These are phyloP conservation scores for Persicaria tinctoria DNA, from an alignment of 148 eudicot species.

Conservation along the genomic window DNA sequence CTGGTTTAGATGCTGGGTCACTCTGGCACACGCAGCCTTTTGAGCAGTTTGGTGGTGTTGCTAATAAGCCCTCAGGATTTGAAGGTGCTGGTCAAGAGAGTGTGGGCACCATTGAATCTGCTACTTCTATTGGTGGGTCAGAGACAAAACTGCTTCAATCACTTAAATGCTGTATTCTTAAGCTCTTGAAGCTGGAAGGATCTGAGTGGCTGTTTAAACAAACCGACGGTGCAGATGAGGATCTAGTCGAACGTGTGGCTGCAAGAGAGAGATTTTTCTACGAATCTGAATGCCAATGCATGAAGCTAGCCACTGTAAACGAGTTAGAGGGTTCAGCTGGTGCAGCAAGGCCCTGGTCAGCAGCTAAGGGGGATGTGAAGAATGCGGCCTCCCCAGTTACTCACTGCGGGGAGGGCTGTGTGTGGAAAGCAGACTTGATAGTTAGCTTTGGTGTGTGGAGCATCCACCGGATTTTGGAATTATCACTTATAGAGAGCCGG, in stretches of 20 bases:
- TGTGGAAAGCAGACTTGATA: constrained; percentile 68
- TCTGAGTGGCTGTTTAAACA: constrained; percentile 86
- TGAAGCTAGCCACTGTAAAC: constrained; percentile 23
- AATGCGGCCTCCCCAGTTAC: constrained; percentile 56
- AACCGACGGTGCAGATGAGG: constrained; percentile 87
- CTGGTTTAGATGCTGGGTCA: constrained; percentile 46
- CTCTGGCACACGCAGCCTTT: constrained; percentile 64
- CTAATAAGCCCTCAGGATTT: constrained; percentile 28
- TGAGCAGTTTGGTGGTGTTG: constrained; percentile 69
- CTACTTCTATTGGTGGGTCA: constrained; percentile 35
- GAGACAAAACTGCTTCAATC: constrained; percentile 74
- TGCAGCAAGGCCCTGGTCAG: constrained; percentile 30
- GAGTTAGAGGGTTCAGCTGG: constrained; percentile 28
- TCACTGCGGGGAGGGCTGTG: constrained; percentile 86
- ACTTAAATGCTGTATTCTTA: constrained; percentile 61
- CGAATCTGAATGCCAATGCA: constrained; percentile 65
- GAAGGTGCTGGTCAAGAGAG: constrained; percentile 23
- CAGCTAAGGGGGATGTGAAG: constrained; percentile 31
- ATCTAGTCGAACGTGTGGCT: constrained; percentile 75
- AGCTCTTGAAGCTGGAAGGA: constrained; percentile 88
- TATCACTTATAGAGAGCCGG: constrained; percentile 94
- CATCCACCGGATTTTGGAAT: constrained; percentile 79
- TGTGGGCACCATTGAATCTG: constrained; percentile 31
- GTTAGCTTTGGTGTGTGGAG: constrained; percentile 95
- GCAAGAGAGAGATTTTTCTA: constrained; percentile 66